Percentiles rank a stretch among this genome's conserved stretches.
phyloP scores from a whole-genome alignment of 2,329 filamentous ascomycete genomes.

The Tolypocladium sp. region DNA sequence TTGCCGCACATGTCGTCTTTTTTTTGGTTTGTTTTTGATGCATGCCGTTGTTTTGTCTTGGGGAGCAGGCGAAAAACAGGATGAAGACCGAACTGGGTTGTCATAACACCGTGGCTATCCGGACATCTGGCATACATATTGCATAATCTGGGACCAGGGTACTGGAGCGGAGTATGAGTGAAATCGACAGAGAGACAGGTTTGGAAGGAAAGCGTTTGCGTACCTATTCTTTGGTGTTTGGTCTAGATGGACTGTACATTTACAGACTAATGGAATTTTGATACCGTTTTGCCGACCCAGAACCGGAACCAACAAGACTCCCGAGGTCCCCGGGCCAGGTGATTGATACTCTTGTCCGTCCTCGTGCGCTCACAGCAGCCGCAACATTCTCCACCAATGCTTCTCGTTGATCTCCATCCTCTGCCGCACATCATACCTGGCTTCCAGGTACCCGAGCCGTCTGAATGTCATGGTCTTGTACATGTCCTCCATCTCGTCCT shows the following conservation, averaged over 20 bases:
- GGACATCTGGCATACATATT: background rate
- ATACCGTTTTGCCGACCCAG: background rate
- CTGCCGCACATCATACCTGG: background rate
- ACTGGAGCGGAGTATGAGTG: background rate
- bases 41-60: background rate
- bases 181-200: background rate
- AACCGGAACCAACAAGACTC: too few relatives aligned
- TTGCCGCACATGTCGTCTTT: background rate
- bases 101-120: background rate
- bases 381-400: background rate
- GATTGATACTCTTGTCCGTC: background rate
- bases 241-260: background rate
- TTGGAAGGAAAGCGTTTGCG: background rate
- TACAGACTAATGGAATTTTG: background rate
- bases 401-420: background rate
- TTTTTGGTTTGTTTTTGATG: background rate
- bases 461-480: background rate
- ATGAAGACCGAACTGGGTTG: background rate
- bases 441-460: background rate
- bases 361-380: background rate
- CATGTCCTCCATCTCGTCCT: too few relatives aligned
- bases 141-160: conserved; percentile 1
- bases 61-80: conserved; percentile 1
- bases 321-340: too few relatives aligned
- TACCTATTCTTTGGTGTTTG: background rate